phyloP scores from a whole-genome alignment of 805 yeast species.

The Kodamaea sagamina region DNA sequence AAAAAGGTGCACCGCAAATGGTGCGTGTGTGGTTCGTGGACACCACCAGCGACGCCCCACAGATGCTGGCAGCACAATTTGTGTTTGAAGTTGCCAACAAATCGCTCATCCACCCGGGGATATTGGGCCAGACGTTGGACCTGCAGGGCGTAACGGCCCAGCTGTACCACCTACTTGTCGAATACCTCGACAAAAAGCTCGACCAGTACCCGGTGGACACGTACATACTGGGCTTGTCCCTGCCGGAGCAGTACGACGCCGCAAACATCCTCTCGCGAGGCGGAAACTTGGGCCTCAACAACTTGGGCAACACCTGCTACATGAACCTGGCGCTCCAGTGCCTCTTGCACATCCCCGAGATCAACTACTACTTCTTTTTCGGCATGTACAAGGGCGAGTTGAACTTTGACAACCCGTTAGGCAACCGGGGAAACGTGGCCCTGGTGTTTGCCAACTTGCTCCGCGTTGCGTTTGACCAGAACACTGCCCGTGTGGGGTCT shows the following conservation, averaged over 20 bases:
- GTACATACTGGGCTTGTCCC: slow-evolving; percentile 1
- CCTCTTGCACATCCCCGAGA: slow-evolving; percentile 79
- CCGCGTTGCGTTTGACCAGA: slow-evolving; percentile 53
- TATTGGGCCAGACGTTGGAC: slow-evolving; percentile 27
- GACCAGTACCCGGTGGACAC: slow-evolving; percentile 9
- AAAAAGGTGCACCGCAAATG: background rate
- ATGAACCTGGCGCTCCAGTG: slow-evolving; percentile 96
- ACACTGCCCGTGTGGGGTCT: slow-evolving; percentile 19
- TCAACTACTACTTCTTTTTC: slow-evolving; percentile 71
- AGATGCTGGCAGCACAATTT: slow-evolving; percentile 29
- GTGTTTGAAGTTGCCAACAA: slow-evolving; percentile 32
- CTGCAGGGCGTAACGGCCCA: slow-evolving; percentile 31
- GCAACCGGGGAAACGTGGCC: slow-evolving; percentile 82
- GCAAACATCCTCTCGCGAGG: slow-evolving; percentile 2
- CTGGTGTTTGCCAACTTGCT: slow-evolving; percentile 68
- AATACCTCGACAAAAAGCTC: slow-evolving; percentile 22
- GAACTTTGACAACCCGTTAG: slow-evolving; percentile 78
- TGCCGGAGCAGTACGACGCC: background rate
- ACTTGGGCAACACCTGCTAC: slow-evolving; percentile 88
- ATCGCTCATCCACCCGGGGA: slow-evolving; percentile 27
- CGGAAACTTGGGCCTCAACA: slow-evolving; percentile 53
- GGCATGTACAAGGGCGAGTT: slow-evolving; percentile 63
- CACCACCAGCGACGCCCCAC: slow-evolving; percentile 22
- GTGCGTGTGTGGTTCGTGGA: slow-evolving; percentile 39
- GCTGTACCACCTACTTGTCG: slow-evolving; percentile 32